Conservation (phyloP, 2,329 filamentous ascomycete genomes). For the Colletotrichum magnum region DNA sequence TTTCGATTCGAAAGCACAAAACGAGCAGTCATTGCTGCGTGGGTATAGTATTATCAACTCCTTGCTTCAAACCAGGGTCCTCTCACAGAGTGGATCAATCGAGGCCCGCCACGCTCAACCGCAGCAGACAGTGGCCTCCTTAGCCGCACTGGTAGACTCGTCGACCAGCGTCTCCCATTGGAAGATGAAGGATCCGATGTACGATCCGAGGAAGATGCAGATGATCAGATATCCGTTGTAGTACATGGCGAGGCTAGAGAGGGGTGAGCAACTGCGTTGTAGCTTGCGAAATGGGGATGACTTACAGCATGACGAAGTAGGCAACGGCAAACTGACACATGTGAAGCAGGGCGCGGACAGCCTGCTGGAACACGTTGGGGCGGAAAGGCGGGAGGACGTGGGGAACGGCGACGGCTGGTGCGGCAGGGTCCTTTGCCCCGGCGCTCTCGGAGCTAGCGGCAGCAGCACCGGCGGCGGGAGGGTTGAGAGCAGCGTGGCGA, state of each 20-base stretch:
- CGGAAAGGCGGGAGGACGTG: conserved; percentile 56
- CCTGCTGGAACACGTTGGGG: conserved; percentile 76
- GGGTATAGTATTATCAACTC: background rate
- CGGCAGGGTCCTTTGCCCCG: conserved; percentile 15
- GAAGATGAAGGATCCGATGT: conserved; percentile 80
- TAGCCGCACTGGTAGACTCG: conserved; percentile 51
- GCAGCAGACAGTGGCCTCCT: conserved; percentile 58
- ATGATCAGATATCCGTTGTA: conserved; percentile 84
- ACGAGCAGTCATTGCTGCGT: background rate
- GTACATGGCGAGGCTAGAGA: conserved; percentile 65
- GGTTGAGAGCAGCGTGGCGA: conserved; percentile 36
- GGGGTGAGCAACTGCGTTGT: conserved; percentile 13
- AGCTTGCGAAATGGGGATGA: background rate
- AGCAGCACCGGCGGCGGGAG: conserved; percentile 40
- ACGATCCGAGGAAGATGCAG: conserved; percentile 83
- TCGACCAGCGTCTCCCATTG: conserved; percentile 73
- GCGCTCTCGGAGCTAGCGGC: conserved; percentile 25
- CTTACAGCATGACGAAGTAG: conserved; percentile 82
- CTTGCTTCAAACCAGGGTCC: background rate
- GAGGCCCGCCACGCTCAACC: conserved; percentile 45
- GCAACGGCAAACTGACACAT: conserved; percentile 80
- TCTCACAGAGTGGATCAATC: background rate
- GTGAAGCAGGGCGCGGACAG: conserved; percentile 76
- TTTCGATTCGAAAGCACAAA: background rate
- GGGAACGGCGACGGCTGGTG: conserved; percentile 5